Evolutionary conservation across 2,329 filamentous ascomycete genomes (phyloP).

Genomic region (Colletotrichum tanaceti): DNA sequence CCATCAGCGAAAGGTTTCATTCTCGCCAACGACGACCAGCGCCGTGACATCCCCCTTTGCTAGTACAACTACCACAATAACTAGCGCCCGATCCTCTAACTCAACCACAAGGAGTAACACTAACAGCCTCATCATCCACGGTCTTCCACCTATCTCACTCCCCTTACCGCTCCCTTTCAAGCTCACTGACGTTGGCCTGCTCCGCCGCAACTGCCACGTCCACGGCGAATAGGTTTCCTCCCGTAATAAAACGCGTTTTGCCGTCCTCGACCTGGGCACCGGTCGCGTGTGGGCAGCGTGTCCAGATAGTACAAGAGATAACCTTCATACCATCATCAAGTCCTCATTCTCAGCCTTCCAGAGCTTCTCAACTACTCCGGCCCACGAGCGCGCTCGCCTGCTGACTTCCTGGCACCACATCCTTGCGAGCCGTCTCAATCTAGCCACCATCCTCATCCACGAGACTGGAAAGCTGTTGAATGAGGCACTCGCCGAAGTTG

Average conservation of each 20-base stretch:
- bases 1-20: conserved; percentile 34
- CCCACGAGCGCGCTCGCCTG: conserved; percentile 50
- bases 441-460: conserved; percentile 54
- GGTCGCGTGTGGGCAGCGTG: conserved; percentile 62
- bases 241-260: conserved; percentile 60
- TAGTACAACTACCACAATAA: conserved; percentile 26
- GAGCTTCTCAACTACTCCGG: conserved; percentile 52
- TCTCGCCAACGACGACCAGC: conserved; percentile 37
- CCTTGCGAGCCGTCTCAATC: conserved; percentile 50
- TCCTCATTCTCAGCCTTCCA: conserved; percentile 53
- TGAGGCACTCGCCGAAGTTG: conserved; percentile 66
- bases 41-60: conserved; percentile 24
- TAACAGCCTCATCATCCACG: conserved; percentile 22
- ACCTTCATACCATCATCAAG: conserved; percentile 53
- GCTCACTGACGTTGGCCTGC: conserved; percentile 60
- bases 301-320: conserved; percentile 57
- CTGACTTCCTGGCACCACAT: conserved; percentile 54
- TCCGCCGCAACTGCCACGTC: conserved; percentile 62
- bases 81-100: conserved; percentile 20
- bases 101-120: conserved; percentile 20
- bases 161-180: conserved; percentile 51
- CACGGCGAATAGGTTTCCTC: conserved; percentile 60
- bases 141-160: conserved; percentile 16
- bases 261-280: conserved; percentile 65
- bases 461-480: conserved; percentile 69